These are phyloP conservation scores for Aspergillus novoparasiticus DNA, from an alignment of 2,329 filamentous ascomycete genomes.

Conservation along the genomic window DNA sequence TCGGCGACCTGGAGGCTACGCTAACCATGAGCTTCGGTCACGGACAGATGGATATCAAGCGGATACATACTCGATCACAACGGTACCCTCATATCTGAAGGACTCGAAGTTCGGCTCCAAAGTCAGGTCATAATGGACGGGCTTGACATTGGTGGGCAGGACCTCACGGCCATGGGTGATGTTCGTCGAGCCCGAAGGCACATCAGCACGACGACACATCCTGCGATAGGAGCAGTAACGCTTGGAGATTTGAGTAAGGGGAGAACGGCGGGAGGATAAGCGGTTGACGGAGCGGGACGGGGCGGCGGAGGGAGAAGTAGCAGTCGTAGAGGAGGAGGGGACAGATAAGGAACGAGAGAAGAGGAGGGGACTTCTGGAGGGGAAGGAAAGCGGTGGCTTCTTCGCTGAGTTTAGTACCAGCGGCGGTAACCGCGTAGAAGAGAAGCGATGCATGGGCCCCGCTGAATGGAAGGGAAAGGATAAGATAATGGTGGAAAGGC, in stretches of 20 bases:
- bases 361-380: conserved; percentile 5
- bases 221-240: conserved; percentile 76
- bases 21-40: conserved; percentile 7
- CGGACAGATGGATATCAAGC: neutral
- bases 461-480: conserved; percentile 16
- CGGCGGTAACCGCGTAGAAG: conserved; percentile 32
- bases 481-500: neutral
- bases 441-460: conserved; percentile 37
- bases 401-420: conserved; percentile 36
- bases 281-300: conserved; percentile 23
- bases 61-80: conserved; percentile 70
- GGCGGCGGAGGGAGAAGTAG: conserved; percentile 23
- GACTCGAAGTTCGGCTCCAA: conserved; percentile 88
- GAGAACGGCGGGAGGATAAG: conserved; percentile 25
- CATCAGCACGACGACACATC: conserved; percentile 66
- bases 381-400: conserved; percentile 35
- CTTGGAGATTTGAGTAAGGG: conserved; percentile 37
- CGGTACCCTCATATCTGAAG: conserved; percentile 82
- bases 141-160: conserved; percentile 87
- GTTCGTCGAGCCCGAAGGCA: conserved; percentile 58
- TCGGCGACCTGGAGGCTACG: conserved; percentile 75
- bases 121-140: conserved; percentile 87
- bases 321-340: conserved; percentile 22
- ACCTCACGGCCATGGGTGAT: conserved; percentile 74
- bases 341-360: neutral